Evolutionary conservation across 345 rosid genomes (phyloP), one percentile per base, ranked within the genome.

Genomic region (Cardamine resedifolia): DNA sequence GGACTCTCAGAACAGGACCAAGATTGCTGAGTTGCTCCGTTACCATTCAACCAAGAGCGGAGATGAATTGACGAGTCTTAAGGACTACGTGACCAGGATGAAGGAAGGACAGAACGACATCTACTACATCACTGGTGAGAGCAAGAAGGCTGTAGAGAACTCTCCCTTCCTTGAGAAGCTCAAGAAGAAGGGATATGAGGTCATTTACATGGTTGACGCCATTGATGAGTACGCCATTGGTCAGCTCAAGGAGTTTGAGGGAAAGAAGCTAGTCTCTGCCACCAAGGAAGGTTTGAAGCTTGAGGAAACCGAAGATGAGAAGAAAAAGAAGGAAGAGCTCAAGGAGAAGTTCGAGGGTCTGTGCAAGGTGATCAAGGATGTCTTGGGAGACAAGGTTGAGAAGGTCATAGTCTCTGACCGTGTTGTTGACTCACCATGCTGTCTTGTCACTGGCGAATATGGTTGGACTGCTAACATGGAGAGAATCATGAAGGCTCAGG

Each of bases 401-500:
- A 91, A 91, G 85, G 96, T 89, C 1, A 76, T 91, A 0, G 97
- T 91, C 4, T 91, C 96, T 4, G 96, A 88, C 71, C 90, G 96
- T 33, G 91, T 91, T 7, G 96, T 91, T 0, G 96, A 91, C 55
- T 91, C 96, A 5, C 97, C 97, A 2, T 91, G 96, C 82, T 91
- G 96, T 80, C 81, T 88, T 79, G 96, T 91, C 6, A 89, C 97
- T 0, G 96, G 97, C 0, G 97, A 91, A 71, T 91, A 91, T 3
- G 97, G 96, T 0, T 87, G 97, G 96, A 88, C 92, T 0, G 96
- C 97, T 9, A 88, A 91, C 86, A 91, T 91, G 97, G 96, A 91
- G 70, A 88, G 97, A 26, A 91, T 90, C 68, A 90, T 90, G 97
- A 90, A 79, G 78, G 95, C 97, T 0, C 97, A 88, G 60, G 97